Base-by-base conservation (phyloP, 768 basidiomycete species). In the Termitomyces sp. region DNA sequence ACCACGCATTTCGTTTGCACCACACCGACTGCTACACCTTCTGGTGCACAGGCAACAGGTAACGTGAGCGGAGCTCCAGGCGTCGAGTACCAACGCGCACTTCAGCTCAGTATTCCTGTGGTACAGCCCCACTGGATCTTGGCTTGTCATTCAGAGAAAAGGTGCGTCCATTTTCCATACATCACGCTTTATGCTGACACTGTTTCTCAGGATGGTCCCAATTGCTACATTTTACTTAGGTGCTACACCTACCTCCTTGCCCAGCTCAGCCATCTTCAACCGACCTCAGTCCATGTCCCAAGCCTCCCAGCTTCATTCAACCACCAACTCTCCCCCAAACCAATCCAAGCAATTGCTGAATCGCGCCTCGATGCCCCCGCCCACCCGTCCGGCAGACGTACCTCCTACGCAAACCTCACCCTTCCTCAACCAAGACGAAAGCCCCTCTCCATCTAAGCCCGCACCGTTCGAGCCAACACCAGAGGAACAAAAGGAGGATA, bases 1-100 rank as follows among this genome's bases (percentile, higher is more conserved):
- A 98, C 96, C 10, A 98, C 95, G 0, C 96, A 99, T 70, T 99
- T 97, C 62, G 94, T 98, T 42, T 96, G 94, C 67, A 96, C 94
- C 17, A 93, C 90, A 0, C 93, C 94, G 3, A 87, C 86, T 1
- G 80, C 84, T 10, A 86, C 84, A 0, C 81, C 84, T 0, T 63
- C 69, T 10, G 86, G 82, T 33, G 83, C 83, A 10, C 78, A 75
- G 56, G 78, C 78, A 0, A 75, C 78, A 9, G 83, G 86, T 0
- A 79, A 75, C 54, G 67, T 75, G 1, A 72, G 75, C 11, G 73
- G 78, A 15, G 82, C 84, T 2, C 89, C 93, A 0, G 88, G 88
- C 0, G 86, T 90, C 7, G 91, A 94, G 63, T 98, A 98, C 68
- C 94, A 98, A 66, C 83, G 94, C n/a, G 97, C 96, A 3, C 71